Evolutionary conservation across 225 moss, liverwort and hornwort species (phyloP).

Genomic region (Ulota crispa): DNA sequence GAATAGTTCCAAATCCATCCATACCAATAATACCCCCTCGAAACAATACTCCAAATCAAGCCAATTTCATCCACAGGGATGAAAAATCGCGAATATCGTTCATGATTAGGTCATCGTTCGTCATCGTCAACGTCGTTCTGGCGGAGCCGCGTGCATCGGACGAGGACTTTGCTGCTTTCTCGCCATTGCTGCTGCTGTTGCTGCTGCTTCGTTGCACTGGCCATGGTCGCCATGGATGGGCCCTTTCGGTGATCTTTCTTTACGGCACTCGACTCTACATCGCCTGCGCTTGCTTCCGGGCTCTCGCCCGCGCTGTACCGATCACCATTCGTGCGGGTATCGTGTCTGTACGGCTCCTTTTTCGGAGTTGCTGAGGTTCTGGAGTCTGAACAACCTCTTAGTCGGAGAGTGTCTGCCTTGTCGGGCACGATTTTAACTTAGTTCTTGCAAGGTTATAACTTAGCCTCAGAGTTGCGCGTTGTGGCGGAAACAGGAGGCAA

Average conservation of each 20-base stretch:
- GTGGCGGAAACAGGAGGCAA: background rate
- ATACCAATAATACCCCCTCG: background rate
- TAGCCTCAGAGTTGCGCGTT: background rate
- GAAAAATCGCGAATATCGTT: background rate
- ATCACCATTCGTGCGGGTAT: background rate
- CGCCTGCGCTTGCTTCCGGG: background rate
- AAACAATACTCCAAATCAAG: background rate
- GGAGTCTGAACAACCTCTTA: background rate
- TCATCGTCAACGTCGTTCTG: background rate
- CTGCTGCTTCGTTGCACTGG: background rate
- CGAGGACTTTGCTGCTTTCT: background rate
- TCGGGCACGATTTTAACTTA: background rate
- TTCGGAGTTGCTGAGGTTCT: background rate
- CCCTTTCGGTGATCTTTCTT: background rate
- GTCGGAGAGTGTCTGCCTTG: background rate
- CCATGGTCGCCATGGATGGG: slow-evolving; percentile 11
- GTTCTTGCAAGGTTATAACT: background rate
- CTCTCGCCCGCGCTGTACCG: background rate
- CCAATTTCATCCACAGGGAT: background rate
- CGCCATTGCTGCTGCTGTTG: background rate
- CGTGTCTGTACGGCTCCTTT: background rate
- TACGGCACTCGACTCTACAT: background rate
- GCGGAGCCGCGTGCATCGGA: slow-evolving; percentile 21
- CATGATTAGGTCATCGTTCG: background rate
- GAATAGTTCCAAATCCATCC: background rate